Evolutionary conservation across 495 filamentous ascomycete genomes (phyloP), one percentile per base, ranked within the genome.

Genomic region (Parmelia sp.): DNA sequence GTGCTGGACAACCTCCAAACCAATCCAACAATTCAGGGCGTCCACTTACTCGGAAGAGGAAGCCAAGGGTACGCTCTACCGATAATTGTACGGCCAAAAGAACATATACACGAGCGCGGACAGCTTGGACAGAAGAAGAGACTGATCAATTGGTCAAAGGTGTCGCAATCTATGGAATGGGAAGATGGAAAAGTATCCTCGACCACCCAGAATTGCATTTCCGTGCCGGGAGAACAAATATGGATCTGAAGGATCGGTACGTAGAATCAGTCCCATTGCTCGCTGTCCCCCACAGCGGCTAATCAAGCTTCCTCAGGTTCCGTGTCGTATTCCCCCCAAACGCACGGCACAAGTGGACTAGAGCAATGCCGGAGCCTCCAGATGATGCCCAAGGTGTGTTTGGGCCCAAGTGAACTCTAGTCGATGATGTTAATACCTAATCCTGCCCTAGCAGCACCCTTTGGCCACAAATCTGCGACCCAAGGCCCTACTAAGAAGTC

Each of bases 151-250:
- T 96, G 15, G 73, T 95, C 35, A 79, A 85, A 61, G 92, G 91
- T 2, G 91, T 95, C 23, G 80, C 84, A 47, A 88, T 86, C 64
- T 90, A 91, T 72, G 91, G 91, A 0, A 87, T 95, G 60, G 91
- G 91, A 25, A 90, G 86, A 71, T 96, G 92, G 92, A 94, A 88
- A 44, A 84, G 84, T 51, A 95, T 96, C 21, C 73, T 94, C n/a
- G 81, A 88, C 15, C 86, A 91, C 64, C 76, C 85, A 1, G 85
- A 86, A 33, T 88, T 90, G 68, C 78, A 77, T 23, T 96, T 96
- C 75, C 86, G 92, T 69, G 81, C 82, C 39, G 82, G 91, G 47
- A 88, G 84, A 37, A 71, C 65, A 12, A 84, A 88, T 23, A 85
- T 90, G 15, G 91, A 96, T 71, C 74, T 96, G 64, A 96, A 96